Evolutionary conservation across 768 basidiomycete species (phyloP).

Genomic region (Kwoniella dejecticola): DNA sequence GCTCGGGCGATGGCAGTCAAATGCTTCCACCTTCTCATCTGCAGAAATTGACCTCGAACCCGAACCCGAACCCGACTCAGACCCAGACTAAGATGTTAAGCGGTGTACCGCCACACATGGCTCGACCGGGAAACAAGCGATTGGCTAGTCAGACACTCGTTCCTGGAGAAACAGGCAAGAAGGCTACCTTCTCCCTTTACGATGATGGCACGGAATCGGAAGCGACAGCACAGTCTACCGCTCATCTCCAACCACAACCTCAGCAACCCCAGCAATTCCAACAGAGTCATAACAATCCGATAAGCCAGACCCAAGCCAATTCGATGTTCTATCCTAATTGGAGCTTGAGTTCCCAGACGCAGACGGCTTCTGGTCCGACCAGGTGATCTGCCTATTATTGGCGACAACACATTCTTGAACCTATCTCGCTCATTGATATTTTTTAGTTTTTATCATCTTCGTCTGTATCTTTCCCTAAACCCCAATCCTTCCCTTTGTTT

Average conservation of each 20-base stretch:
- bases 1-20: neutral
- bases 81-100: conserved; percentile 16
- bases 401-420: neutral
- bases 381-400: neutral
- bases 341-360: conserved; percentile 4
- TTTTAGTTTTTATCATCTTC: too few relatives aligned
- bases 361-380: neutral
- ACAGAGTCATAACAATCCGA: neutral
- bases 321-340: conserved; percentile 20
- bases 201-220: conserved; percentile 3
- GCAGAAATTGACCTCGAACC: neutral
- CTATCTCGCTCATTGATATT: neutral
- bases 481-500: too few relatives aligned
- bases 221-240: neutral
- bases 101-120: conserved; percentile 19
- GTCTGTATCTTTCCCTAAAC: too few relatives aligned
- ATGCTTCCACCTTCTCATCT: neutral
- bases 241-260: too few relatives aligned
- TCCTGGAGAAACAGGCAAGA: conserved; percentile 24
- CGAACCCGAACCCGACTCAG: neutral
- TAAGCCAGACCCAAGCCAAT: conserved; percentile 10
- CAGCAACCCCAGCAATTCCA: neutral
- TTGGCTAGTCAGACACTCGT: conserved; percentile 49
- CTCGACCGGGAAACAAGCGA: conserved; percentile 53
- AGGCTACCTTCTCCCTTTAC: conserved; percentile 14